These are phyloP conservation scores for Malus hybrid DNA, from an alignment of 331 rosid genomes.

Conservation along the genomic window DNA sequence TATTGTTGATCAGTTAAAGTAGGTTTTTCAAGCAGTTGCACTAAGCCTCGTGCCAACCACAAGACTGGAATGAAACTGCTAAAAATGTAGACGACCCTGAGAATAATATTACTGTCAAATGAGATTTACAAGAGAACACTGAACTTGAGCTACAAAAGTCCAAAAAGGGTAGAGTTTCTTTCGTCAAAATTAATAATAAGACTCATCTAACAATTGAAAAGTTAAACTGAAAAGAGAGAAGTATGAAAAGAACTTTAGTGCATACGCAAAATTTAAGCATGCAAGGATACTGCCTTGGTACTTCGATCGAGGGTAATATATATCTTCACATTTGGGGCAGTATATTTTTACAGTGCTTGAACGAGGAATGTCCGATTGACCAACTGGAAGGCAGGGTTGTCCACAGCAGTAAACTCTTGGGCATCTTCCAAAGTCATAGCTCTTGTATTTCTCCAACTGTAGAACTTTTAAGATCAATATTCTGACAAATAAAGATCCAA, in stretches of 20 bases:
- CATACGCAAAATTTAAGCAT: not conserved
- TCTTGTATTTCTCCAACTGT: constrained; percentile 83
- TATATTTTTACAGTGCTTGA: constrained; percentile 92
- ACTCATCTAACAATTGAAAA: constrained; percentile 1
- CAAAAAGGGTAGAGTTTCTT: not conserved
- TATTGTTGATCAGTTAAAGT: not conserved
- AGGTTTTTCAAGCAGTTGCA: constrained; percentile 4
- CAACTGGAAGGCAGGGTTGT: constrained; percentile 98
- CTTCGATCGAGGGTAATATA: constrained; percentile 96
- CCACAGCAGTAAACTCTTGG: constrained; percentile 99
- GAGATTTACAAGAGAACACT: not conserved
- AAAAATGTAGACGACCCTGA: not conserved
- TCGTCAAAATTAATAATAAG: not conserved
- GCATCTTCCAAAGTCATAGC: constrained; percentile 95
- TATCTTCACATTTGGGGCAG: constrained; percentile 97
- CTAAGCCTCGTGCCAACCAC: not conserved
- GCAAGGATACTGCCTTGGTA: constrained; percentile 99
- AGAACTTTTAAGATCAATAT: not conserved
- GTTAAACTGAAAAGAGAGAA: not conserved
- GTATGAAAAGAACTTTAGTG: not conserved
- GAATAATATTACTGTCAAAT: not conserved
- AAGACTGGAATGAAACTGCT: not conserved
- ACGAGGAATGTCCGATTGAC: constrained; percentile 98
- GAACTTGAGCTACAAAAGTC: not conserved
- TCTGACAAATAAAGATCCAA: not conserved